Percentiles rank a stretch among this genome's conserved stretches.
These are phyloP conservation scores for Ascoidea tarda DNA, from an alignment of 805 yeast species.

Conservation along the genomic window DNA sequence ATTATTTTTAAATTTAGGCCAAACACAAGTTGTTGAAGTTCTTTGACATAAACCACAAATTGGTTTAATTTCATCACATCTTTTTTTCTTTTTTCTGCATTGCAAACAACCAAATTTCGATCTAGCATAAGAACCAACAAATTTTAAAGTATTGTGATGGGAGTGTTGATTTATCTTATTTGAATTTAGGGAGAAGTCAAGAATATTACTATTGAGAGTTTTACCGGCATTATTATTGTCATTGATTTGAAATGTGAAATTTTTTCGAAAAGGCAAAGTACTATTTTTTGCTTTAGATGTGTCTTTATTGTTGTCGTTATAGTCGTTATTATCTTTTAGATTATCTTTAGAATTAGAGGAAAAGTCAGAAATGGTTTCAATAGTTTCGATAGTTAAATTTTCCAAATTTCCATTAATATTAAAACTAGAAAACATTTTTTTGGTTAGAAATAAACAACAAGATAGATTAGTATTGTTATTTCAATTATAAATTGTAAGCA, in stretches of 20 bases:
- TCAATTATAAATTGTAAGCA: no score
- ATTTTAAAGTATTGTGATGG: neutral
- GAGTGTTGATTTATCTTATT: neutral
- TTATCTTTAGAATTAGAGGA: neutral
- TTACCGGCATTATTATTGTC: no score
- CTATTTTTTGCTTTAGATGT: no score
- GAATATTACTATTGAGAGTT: no score
- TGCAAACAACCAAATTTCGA: conserved; percentile 55
- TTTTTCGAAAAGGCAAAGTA: no score
- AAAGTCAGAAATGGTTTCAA: neutral
- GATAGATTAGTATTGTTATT: no score
- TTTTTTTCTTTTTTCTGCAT: conserved; percentile 54
- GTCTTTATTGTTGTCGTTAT: neutral
- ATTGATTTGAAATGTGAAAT: neutral
- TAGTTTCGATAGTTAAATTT: neutral
- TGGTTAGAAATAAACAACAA: no score
- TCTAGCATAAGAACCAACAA: neutral
- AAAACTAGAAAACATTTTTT: neutral
- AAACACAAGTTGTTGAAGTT: conserved; percentile 49
- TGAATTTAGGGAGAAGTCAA: neutral
- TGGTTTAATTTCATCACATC: conserved; percentile 66
- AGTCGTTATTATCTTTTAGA: no score
- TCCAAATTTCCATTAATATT: neutral
- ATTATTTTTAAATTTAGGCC: conserved; percentile 36
- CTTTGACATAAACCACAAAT: conserved; percentile 53